Base-by-base conservation (phyloP, 352 stramenopile genomes). In the Peronospora belbahrii region DNA sequence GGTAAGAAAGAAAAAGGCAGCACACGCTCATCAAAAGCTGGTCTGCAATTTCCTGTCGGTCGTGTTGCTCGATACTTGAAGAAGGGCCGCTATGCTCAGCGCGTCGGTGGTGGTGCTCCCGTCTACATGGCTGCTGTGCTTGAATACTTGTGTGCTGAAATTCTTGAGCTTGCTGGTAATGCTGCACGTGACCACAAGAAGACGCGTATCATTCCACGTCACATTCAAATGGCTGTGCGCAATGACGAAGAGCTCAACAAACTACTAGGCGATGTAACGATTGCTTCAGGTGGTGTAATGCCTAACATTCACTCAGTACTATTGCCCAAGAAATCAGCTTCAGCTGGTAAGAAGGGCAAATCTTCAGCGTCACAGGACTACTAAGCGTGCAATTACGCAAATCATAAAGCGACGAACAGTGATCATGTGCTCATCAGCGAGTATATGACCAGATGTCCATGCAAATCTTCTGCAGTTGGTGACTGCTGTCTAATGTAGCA, bases 151-250 rank as follows among this genome's bases (percentile, higher is more conserved):
- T 93, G 79, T 52, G 92, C 91, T 40, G 91, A 97, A 70, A 96
- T 97, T 54, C 73, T 98, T 20, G 92, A 98, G 61, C 69, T 98
- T 13, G 92, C 92, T 13, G 92, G 90, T 18, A 98, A 98, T 65
- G 90, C 92, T 38, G 89, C 92, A 17, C 81, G 88, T 47, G 89
- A 97, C 68, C 96, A 97, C 83, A 98, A 98, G 83, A 98, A 98
- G 84, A 85, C 71, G 44, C 81, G 93, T 65, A 97, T 98, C 61
- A 90, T 97, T 36, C 94, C 94, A 18, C 86, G 93, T 48, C 94
- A 98, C 80, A 96, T 98, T 48, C 94, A 97, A 74, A 77, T 98
- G 45, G 91, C 93, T 25, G 82, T 98, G 4, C 91, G 69, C 41
- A 78, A 78, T 51, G 92, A 98, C 62, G 94, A 98, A 67, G 94